Evolutionary conservation across 495 filamentous ascomycete species (phyloP).

Genomic region (Hypoxylon cercidicola): DNA sequence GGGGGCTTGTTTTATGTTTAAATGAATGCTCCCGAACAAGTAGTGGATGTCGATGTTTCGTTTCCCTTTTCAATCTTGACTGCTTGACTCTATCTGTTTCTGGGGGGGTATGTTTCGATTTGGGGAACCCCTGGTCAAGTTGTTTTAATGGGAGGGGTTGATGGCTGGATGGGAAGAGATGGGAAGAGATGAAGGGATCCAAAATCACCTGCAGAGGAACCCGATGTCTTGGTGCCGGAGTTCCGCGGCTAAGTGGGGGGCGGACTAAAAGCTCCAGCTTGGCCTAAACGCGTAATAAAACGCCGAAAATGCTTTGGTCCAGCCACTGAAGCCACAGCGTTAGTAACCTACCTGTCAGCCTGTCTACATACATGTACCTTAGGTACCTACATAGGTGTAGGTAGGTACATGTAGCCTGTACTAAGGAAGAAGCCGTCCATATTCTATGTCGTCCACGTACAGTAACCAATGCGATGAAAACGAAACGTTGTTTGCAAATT

Average conservation of each 20-base stretch:
- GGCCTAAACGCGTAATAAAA: constrained; percentile 6
- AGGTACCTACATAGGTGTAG: no score
- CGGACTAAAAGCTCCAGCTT: constrained; percentile 27
- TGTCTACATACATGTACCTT: neutral
- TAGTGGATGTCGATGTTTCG: constrained; percentile 23
- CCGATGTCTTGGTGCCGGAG: constrained; percentile 39
- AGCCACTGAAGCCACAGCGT: constrained; percentile 33
- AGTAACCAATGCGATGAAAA: no score
- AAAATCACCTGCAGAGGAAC: constrained; percentile 39
- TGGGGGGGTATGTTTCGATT: constrained; percentile 27
- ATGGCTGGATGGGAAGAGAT: neutral
- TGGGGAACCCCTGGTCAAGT: constrained; percentile 18
- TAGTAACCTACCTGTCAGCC: no score
- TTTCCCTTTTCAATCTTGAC: constrained; percentile 4
- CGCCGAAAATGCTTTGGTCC: constrained; percentile 6
- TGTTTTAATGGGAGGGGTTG: constrained; percentile 33
- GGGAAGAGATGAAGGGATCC: constrained; percentile 24
- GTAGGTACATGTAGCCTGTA: neutral
- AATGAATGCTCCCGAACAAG: constrained; percentile 29
- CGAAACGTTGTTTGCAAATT: no score
- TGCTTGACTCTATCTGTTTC: constrained; percentile 5
- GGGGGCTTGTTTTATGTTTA: constrained; percentile 30
- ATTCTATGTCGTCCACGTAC: no score
- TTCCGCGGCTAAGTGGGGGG: constrained; percentile 24
- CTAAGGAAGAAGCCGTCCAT: no score